A percentile compares a stretch with the other conserved stretches of the same genome.
phyloP scores from a whole-genome alignment of 1,284 basidiomycete species.

The Polyporus tsugae region DNA sequence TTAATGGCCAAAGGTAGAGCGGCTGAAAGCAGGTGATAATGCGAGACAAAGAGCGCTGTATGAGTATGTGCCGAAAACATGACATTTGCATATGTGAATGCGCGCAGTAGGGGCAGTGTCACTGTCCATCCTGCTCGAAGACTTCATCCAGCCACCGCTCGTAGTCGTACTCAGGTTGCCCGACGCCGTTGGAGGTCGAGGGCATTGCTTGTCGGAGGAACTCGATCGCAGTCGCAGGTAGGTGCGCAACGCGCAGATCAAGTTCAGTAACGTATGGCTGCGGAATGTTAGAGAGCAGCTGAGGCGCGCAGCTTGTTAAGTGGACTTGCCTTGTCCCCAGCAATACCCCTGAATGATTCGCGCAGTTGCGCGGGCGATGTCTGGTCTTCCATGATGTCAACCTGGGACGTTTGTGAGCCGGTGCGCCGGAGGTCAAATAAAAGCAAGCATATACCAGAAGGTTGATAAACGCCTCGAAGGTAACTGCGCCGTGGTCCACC shows the following conservation, averaged over 20 bases:
- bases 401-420: conserved; percentile 53
- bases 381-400: conserved; percentile 96
- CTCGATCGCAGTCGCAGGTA: conserved; percentile 82
- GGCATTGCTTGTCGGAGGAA: conserved; percentile 87
- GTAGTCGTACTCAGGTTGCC: conserved; percentile 80
- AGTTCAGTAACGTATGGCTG: conserved; percentile 95
- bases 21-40: neutral
- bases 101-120: conserved; percentile 18
- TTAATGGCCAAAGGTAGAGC: neutral
- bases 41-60: conserved; percentile 19
- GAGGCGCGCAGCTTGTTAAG: conserved; percentile 16
- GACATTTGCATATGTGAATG: neutral
- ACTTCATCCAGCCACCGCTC: conserved; percentile 82
- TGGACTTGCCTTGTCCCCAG: conserved; percentile 80
- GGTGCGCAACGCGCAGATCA: conserved; percentile 88
- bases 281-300: conserved; percentile 1
- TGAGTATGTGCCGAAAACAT: conserved; percentile 17
- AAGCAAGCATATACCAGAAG: conserved; percentile 69
- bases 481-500: conserved; percentile 87
- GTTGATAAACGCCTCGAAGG: conserved; percentile 95
- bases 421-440: neutral
- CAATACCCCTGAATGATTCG: conserved; percentile 93
- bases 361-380: conserved; percentile 92
- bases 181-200: conserved; percentile 53
- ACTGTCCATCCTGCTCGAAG: conserved; percentile 53